Conservation (phyloP, 805 yeast genomes). For the Teunomyces aglyptinius region DNA sequence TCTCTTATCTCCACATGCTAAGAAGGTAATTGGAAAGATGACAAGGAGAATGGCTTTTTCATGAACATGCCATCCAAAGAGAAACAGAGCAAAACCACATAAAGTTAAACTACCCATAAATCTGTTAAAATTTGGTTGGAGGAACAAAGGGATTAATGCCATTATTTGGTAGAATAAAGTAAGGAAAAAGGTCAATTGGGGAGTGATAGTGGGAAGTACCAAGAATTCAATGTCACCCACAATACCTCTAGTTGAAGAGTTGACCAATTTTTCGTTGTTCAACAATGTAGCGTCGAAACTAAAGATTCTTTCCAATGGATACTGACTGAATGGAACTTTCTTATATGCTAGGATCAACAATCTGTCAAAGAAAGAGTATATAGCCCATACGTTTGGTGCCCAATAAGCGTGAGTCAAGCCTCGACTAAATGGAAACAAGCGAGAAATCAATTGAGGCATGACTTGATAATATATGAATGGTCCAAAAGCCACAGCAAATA, state of each 20-base stretch:
- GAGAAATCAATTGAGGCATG: conserved; percentile 57
- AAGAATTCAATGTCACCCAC: conserved; percentile 88
- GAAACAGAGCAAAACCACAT: conserved; percentile 86
- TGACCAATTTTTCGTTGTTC: conserved; percentile 26
- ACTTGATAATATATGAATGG: conserved; percentile 70
- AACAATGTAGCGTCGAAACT: conserved; percentile 47
- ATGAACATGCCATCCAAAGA: conserved; percentile 99
- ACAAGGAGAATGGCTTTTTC: conserved; percentile 93
- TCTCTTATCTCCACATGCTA: conserved; percentile 69
- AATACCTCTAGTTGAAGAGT: conserved; percentile 68
- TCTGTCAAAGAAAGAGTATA: conserved; percentile 82
- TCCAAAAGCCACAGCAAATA: conserved; percentile 67
- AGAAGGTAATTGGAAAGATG: conserved; percentile 81
- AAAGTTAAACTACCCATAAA: conserved; percentile 82
- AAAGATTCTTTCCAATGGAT: conserved; percentile 31
- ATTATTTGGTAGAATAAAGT: conserved; percentile 83
- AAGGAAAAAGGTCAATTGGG: conserved; percentile 70
- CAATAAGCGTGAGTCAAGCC: conserved; percentile 98
- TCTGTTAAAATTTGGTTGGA: conserved; percentile 71
- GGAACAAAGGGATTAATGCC: conserved; percentile 66
- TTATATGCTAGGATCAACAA: conserved; percentile 50
- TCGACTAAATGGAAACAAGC: conserved; percentile 90
- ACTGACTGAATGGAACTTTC: conserved; percentile 30
- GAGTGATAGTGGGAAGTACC: conserved; percentile 77
- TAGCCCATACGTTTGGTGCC: conserved; percentile 98